A percentile compares a stretch with the other conserved stretches of the same genome.
Conservation (phyloP, 2,329 filamentous ascomycete species). For the Pseudopithomyces chartarum region DNA sequence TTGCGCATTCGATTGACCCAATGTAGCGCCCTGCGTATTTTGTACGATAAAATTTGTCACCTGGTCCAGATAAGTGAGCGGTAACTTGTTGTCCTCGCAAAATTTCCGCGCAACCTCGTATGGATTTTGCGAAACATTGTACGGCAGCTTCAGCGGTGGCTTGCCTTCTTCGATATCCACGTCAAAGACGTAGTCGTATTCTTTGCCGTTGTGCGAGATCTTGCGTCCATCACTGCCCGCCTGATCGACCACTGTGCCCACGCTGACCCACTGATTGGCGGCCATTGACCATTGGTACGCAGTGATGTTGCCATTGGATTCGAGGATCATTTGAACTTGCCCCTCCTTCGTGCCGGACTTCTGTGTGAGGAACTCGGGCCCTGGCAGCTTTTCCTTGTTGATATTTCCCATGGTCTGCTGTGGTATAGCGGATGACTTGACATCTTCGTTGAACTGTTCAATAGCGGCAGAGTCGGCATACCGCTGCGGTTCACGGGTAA, state of each 20-base stretch:
- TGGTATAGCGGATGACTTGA: constrained; percentile 83
- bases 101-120: constrained; percentile 93
- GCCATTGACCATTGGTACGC: constrained; percentile 83
- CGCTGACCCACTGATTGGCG: constrained; percentile 74
- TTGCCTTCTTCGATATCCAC: constrained; percentile 96
- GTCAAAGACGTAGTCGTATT: constrained; percentile 96
- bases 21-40: constrained; percentile 84
- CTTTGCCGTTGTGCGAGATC: constrained; percentile 74
- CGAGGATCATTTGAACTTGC: constrained; percentile 89
- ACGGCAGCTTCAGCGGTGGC: constrained; percentile 90
- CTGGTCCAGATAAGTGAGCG: constrained; percentile 84
- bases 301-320: constrained; percentile 79
- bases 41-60: constrained; percentile 90
- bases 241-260: constrained; percentile 93
- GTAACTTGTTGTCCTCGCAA: constrained; percentile 84
- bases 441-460: constrained; percentile 77
- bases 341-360: constrained; percentile 94
- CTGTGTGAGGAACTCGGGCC: constrained; percentile 80
- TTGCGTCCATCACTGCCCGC: constrained; percentile 75
- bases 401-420: constrained; percentile 77
- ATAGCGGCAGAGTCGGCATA: constrained; percentile 71
- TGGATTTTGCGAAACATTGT: constrained; percentile 88
- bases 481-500: constrained; percentile 73
- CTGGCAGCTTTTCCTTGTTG: constrained; percentile 90
- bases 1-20: constrained; percentile 65